Conservation (phyloP, 192 early-diverging fungal genomes). For the Mortierella hygrophila region DNA sequence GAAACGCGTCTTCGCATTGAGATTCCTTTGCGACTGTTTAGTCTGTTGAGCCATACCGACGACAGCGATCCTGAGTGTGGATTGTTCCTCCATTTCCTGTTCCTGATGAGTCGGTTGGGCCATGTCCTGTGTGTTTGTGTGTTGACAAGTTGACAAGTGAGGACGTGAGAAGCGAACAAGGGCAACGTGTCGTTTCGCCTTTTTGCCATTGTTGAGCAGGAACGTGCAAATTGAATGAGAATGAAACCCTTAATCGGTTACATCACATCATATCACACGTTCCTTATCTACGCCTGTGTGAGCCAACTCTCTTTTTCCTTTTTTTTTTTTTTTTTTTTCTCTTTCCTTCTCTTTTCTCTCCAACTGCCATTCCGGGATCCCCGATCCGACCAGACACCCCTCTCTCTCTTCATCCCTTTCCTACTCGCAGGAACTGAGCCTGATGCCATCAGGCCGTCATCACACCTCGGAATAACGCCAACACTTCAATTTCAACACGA, state of each 20-base stretch:
- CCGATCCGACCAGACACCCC: neutral
- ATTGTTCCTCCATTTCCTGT: neutral
- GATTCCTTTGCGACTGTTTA: neutral
- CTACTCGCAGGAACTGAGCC: neutral
- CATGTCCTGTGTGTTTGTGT: neutral
- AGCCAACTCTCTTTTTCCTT: too few species aligned
- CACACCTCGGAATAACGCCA: neutral
- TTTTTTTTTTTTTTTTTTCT: neutral
- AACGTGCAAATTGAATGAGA: neutral
- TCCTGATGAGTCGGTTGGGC: neutral
- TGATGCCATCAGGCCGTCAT: neutral
- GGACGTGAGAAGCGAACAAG: neutral
- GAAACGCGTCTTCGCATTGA: too few species aligned
- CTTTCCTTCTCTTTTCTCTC: neutral
- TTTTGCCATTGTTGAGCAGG: too few species aligned
- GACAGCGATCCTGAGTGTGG: conserved; percentile 39
- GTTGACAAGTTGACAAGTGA: neutral
- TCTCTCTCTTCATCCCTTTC: neutral
- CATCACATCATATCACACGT: too few species aligned
- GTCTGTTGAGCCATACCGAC: conserved; percentile 15
- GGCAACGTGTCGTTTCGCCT: too few species aligned
- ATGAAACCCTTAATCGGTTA: neutral
- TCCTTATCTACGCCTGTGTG: too few species aligned
- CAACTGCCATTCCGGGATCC: conserved; percentile 12
- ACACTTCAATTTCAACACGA: neutral